Percentiles rank a stretch among this genome's conserved stretches.
Evolutionary conservation across 345 rosid genomes (phyloP).

Genomic region (Linum tenue): DNA sequence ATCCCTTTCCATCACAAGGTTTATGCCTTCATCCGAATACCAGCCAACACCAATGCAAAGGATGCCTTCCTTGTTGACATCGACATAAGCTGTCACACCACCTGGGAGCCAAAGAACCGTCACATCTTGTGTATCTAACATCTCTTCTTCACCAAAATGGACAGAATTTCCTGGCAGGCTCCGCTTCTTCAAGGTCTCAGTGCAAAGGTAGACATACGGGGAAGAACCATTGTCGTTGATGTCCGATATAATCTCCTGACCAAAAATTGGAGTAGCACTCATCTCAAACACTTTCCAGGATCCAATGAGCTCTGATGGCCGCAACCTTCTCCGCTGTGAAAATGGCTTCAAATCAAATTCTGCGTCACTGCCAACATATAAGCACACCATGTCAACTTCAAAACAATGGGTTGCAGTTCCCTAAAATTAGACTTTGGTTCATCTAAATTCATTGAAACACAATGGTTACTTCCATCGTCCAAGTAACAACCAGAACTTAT

Average conservation of each 20-base stretch:
- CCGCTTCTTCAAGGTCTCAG: slow-evolving; percentile 70
- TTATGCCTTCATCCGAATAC: slow-evolving; percentile 87
- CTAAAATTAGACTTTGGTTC: no score
- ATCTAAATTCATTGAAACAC: no score
- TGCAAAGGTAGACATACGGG: slow-evolving; percentile 68
- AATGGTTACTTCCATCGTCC: no score
- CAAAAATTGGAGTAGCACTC: slow-evolving; percentile 68
- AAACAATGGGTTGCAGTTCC: no score
- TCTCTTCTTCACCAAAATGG: slow-evolving; percentile 76
- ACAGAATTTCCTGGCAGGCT: slow-evolving; percentile 51
- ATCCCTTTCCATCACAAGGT: slow-evolving; percentile 88
- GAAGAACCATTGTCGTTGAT: slow-evolving; percentile 20
- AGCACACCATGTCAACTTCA: background rate
- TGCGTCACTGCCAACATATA: slow-evolving; percentile 31
- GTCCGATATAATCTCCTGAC: slow-evolving; percentile 29
- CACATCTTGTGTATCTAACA: slow-evolving; percentile 60
- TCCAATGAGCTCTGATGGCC: slow-evolving; percentile 66
- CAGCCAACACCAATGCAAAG: slow-evolving; percentile 79
- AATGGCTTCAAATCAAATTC: slow-evolving; percentile 54
- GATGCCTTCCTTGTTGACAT: slow-evolving; percentile 60
- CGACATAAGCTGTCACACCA: slow-evolving; percentile 66
- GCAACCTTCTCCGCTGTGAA: slow-evolving; percentile 60
- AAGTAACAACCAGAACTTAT: no score
- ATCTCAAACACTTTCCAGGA: slow-evolving; percentile 94
- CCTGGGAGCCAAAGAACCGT: slow-evolving; percentile 83